A percentile compares a stretch with the other conserved stretches of the same genome.
These are phyloP conservation scores for Neurospora sp. DNA, from an alignment of 495 filamentous ascomycete genomes.

Conservation along the genomic window DNA sequence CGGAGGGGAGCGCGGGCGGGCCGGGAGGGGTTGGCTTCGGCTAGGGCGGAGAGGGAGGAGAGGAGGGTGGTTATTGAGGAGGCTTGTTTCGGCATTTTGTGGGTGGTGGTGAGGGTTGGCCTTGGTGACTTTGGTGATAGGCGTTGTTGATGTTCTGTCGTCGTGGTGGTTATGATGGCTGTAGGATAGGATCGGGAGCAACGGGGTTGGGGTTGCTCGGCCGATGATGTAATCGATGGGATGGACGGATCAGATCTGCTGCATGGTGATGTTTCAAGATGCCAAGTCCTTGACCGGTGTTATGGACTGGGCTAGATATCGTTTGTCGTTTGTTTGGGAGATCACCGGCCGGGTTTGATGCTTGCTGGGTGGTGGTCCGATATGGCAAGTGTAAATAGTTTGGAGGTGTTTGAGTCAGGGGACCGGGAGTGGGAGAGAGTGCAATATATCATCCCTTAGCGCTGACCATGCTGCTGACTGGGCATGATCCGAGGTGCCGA, in stretches of 20 bases:
- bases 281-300: not conserved
- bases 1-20: conserved; percentile 8
- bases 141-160: not conserved
- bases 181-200: not conserved
- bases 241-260: not conserved
- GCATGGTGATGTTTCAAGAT: not conserved
- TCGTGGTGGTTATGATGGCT: not conserved
- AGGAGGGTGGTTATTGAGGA: conserved; percentile 8
- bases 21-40: not conserved
- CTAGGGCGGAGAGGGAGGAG: conserved; percentile 10
- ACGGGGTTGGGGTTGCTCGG: not conserved
- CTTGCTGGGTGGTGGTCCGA: not conserved
- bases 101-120: conserved; percentile 5
- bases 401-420: not conserved
- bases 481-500: not conserved
- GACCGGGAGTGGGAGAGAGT: not conserved
- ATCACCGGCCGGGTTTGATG: not conserved
- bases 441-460: not conserved
- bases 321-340: not conserved
- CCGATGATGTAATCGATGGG: not conserved
- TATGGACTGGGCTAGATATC: not conserved
- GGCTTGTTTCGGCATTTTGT: conserved; percentile 14
- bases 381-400: not conserved
- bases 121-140: not conserved
- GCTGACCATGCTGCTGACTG: not conserved